Evolutionary conservation across 495 filamentous ascomycete genomes (phyloP), one percentile per base, ranked within the genome.

Genomic region (Clavariopsis aquatica): DNA sequence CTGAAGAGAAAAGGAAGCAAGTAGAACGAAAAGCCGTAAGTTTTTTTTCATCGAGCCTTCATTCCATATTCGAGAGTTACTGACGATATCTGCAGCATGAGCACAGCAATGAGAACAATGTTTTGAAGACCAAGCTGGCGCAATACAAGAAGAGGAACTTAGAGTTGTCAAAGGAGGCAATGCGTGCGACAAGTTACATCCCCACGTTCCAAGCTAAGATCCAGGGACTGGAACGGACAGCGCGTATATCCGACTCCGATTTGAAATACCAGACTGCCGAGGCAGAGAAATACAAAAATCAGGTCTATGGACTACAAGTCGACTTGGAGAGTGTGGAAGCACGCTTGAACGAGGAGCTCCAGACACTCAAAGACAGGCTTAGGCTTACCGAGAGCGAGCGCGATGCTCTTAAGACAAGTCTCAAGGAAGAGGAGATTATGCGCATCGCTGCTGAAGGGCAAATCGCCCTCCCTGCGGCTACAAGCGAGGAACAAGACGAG

Each of bases 121-220:
- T 29, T 23, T 15, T 60, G 1, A 31, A 56, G 28, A 45, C 20
- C n/a, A 60, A 47, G 8, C 6, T 27, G 7, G 20, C 36, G 24
- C 22, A 60, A 15, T 55, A 60, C 56, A 60, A 60, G 20, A 59
- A 64, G 54, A 52, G 17, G 24, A 13, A 46, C n/a, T 8, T 20
- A 10, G 47, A 54, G 26, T 6, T 52, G 55, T n/a, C 41, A 13
- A 68, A 60, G 29, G 62, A 69, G 27, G 36, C 79, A 89, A 49
- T 85, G 88, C 51, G 84, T 87, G n/a, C 80, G 89, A 29, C 95
- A 93, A 74, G 91, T 94, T 69, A 87, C 87, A 0, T 95, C 91
- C 78, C 93, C 91, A 52, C 84, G 88, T 3, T 90, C 1, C 71
- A 90, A 15, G 87, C 94, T 22, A 91, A 95, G 69, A 68, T 87